Evolutionary conservation across 495 filamentous ascomycete genomes (phyloP).

Genomic region (Bacidia rubella): DNA sequence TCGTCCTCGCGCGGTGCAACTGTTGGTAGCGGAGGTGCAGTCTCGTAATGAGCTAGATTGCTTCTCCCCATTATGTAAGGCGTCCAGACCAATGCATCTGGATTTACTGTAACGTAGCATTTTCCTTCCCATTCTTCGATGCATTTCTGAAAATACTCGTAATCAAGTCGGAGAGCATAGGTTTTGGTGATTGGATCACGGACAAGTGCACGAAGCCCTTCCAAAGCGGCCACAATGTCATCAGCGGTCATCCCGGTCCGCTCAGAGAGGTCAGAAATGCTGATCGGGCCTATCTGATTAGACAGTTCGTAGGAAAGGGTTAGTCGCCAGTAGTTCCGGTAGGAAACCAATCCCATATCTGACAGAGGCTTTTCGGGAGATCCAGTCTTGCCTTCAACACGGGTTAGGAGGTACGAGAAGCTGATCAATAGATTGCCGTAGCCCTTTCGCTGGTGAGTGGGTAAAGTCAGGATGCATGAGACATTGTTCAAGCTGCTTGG

Average conservation of each 20-base stretch:
- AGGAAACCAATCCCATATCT: slow-evolving; percentile 93
- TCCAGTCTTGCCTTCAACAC: slow-evolving; percentile 85
- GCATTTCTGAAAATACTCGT: slow-evolving; percentile 67
- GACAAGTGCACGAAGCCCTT: slow-evolving; percentile 76
- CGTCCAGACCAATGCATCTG: slow-evolving; percentile 79
- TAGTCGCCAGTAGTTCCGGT: slow-evolving; percentile 91
- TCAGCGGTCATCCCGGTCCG: slow-evolving; percentile 92
- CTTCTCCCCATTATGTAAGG: slow-evolving; percentile 90
- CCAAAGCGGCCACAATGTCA: slow-evolving; percentile 85
- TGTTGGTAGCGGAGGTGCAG: slow-evolving; percentile 67
- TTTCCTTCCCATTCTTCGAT: slow-evolving; percentile 78
- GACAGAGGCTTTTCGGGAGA: slow-evolving; percentile 96
- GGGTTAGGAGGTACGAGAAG: slow-evolving; percentile 91
- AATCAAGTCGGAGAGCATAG: slow-evolving; percentile 80
- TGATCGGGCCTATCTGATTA: slow-evolving; percentile 49
- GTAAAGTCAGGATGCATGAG: slow-evolving; percentile 88
- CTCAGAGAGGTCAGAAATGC: slow-evolving; percentile 70
- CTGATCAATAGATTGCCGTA: slow-evolving; percentile 95
- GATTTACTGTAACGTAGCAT: slow-evolving; percentile 72
- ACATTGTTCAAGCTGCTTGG: slow-evolving; percentile 91
- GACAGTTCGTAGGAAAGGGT: slow-evolving; percentile 70
- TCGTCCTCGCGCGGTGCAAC: slow-evolving; percentile 66
- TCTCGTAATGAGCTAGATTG: slow-evolving; percentile 72
- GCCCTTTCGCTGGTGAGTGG: slow-evolving; percentile 91
- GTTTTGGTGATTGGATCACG: slow-evolving; percentile 75